These are phyloP conservation scores for Eleusine indica DNA, from an alignment of 176 grass and related monocot species.

Conservation along the genomic window DNA sequence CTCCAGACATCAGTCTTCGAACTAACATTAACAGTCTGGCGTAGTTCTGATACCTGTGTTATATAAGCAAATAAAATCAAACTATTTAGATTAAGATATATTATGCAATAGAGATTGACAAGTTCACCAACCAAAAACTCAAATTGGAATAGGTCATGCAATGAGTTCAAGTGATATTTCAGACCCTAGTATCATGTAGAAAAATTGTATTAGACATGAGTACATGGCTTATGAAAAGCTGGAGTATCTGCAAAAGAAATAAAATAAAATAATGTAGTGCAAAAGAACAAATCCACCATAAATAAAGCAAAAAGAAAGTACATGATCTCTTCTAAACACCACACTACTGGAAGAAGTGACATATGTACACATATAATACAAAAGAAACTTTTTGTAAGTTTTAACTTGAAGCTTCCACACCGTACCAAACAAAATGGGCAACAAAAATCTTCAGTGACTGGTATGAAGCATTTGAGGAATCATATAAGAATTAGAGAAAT, in stretches of 20 bases:
- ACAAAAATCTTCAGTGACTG: constrained; percentile 99
- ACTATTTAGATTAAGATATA: constrained; percentile 14
- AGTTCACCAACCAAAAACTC: constrained; percentile 97
- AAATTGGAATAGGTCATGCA: constrained; percentile 93
- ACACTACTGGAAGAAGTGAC: neutral
- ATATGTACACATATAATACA: constrained; percentile 10
- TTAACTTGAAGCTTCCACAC: constrained; percentile 96
- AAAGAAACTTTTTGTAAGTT: constrained; percentile 34
- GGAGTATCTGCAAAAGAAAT: neutral
- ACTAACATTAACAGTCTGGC: constrained; percentile 90
- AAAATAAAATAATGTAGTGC: neutral
- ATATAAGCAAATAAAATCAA: constrained; percentile 32
- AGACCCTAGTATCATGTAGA: constrained; percentile 65
- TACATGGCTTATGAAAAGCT: constrained; percentile 6
- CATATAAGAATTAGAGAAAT: constrained; percentile 25
- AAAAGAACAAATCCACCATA: constrained; percentile 11
- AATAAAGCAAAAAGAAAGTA: constrained; percentile 19
- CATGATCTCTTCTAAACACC: constrained; percentile 23
- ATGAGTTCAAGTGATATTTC: constrained; percentile 82
- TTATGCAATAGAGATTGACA: constrained; percentile 45
- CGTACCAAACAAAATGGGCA: constrained; percentile 91
- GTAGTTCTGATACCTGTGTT: constrained; percentile 82
- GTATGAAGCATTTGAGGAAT: constrained; percentile 34
- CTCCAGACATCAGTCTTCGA: constrained; percentile 70
- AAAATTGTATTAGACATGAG: constrained; percentile 37